Base-by-base conservation (phyloP, 768 basidiomycete genomes). In the Tricholomella constricta region DNA sequence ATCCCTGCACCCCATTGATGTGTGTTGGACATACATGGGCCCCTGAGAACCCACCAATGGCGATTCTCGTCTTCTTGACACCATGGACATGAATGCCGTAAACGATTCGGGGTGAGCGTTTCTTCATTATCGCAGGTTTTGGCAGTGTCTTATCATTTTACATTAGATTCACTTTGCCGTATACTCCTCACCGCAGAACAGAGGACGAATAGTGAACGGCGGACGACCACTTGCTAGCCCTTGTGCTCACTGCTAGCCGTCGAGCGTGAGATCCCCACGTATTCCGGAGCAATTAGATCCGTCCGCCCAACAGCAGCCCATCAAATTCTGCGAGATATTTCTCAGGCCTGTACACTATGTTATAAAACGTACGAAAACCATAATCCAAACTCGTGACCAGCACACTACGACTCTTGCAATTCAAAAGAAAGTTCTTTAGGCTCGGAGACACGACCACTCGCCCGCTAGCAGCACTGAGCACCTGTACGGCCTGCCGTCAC, bases 311-410 rank as follows among this genome's bases (percentile, higher is more conserved):
- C 45, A 34, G 9, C 15, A 17, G 9, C 4, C 17, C 37, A 48
- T 55, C 54, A 55, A 15, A 45, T 48, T 48, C 45, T 32, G 25
- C 15, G 31, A n/a, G 31, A 20, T n/a, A 48, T 45, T 58, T 58
- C 57, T 55, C 57, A 49, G 51, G 50, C 35, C 38, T 54, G 34
- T 43, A 31, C 20, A 26, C 20, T 40, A 38, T 40, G 37, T 47
- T 34, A 23, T 27, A 20, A 37, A 31, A 41, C 14, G 48, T 51
- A 31, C 45, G 37, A 46, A 25, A 3, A 26, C 17, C 29, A 9
- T 17, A 12, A 31, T 26, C 22, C 35, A 15, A 7, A 46, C 41
- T 41, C 52, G 36, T 52, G 46, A 34, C 51, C 46, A 17, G 38
- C 11, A 27, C 14, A 7, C 20, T 40, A 22, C 11, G 19, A 22